Evolutionary conservation across 2,329 filamentous ascomycete species (phyloP).

Genomic region (Trichoderma atroviride): DNA sequence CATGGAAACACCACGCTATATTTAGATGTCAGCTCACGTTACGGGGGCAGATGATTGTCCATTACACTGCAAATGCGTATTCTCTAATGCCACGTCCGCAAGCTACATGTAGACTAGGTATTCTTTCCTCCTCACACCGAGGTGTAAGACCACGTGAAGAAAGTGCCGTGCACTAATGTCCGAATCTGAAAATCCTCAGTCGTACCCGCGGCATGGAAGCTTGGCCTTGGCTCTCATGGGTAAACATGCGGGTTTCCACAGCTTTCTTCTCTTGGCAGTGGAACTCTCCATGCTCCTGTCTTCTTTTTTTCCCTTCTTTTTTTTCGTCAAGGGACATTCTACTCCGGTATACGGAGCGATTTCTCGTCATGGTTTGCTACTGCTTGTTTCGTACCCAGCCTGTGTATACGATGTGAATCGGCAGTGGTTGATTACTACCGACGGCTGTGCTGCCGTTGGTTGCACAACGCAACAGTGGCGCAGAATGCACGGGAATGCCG

Average conservation of each 20-base stretch:
- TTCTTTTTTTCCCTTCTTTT: background rate
- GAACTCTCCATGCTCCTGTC: background rate
- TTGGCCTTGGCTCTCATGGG: slow-evolving; percentile 2
- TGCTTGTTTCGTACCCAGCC: background rate
- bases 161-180: background rate
- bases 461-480: slow-evolving; percentile 8
- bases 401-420: background rate
- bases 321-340: background rate
- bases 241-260: background rate
- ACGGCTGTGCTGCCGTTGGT: slow-evolving; percentile 16
- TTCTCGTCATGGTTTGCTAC: background rate
- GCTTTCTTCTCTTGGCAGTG: slow-evolving; percentile 2
- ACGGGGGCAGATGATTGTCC: background rate
- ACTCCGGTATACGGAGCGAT: background rate
- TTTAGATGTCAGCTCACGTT: slow-evolving; percentile 14
- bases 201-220: background rate
- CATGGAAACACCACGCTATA: slow-evolving; percentile 1
- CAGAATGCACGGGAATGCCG: slow-evolving; percentile 14
- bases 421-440: background rate
- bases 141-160: background rate
- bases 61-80: background rate
- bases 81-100: background rate
- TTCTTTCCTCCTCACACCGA: background rate
- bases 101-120: no score
- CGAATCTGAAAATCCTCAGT: background rate